Conservation (phyloP, 106 monocot species). For the Acorus gramineus region DNA sequence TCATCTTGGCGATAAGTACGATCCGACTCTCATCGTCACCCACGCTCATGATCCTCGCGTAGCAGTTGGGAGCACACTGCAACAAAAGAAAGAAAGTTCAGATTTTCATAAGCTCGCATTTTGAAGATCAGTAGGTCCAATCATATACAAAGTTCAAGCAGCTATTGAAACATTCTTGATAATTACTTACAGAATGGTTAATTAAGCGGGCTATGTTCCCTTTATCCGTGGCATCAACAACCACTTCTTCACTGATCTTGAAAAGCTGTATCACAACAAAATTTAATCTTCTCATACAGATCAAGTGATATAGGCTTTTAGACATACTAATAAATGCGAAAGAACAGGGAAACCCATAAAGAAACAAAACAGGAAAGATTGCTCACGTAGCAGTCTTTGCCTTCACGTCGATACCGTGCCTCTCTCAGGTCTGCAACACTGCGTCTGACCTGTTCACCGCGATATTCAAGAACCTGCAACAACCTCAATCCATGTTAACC, state of each 20-base stretch:
- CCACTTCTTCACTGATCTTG: conserved; percentile 21
- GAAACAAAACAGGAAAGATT: conserved; percentile 2
- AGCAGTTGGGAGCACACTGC: conserved; percentile 94
- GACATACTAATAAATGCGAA: too few relatives aligned
- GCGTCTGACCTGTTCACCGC: conserved; percentile 84
- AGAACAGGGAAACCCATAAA: neutral
- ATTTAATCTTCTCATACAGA: too few relatives aligned
- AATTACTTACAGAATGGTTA: conserved; percentile 22
- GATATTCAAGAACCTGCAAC: conserved; percentile 85
- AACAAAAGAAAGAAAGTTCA: neutral
- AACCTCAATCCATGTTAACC: neutral
- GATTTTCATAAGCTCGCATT: neutral
- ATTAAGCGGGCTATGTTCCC: conserved; percentile 22
- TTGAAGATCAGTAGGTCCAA: neutral
- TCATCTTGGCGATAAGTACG: conserved; percentile 75
- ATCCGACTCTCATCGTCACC: conserved; percentile 67
- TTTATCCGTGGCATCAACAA: conserved; percentile 21
- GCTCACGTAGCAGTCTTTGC: conserved; percentile 93
- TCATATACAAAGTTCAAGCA: neutral
- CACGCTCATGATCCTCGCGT: conserved; percentile 85
- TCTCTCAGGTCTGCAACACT: conserved; percentile 88
- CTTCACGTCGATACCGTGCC: conserved; percentile 50
- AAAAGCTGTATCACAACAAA: conserved; percentile 11
- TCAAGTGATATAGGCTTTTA: too few relatives aligned
- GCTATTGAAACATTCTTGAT: neutral